A percentile compares a stretch with the other conserved stretches of the same genome.
phyloP scores from a whole-genome alignment of 164 flowering plant genomes.

The Magnolia changhungtana region DNA sequence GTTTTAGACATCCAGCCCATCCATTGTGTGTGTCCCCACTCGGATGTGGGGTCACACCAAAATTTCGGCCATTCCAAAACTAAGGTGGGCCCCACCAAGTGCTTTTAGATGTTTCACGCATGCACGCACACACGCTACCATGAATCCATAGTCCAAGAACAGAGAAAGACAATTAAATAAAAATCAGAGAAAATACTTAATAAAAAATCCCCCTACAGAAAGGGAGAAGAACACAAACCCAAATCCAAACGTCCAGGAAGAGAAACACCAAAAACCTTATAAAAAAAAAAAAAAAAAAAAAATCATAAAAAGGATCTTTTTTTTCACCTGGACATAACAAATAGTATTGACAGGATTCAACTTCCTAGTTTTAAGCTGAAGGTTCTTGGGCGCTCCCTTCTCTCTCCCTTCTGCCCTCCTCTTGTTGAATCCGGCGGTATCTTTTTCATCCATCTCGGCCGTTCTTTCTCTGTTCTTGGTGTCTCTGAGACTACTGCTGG shows the following conservation, averaged over 20 bases:
- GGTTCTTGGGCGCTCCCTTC: conserved; percentile 44
- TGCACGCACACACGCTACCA: too few species aligned
- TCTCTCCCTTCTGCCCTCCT: conserved; percentile 86
- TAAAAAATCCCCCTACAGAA: neutral
- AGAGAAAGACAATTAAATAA: neutral
- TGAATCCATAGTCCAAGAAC: neutral
- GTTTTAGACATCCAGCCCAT: too few species aligned
- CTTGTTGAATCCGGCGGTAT: conserved; percentile 52
- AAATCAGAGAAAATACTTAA: neutral
- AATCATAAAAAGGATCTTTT: neutral
- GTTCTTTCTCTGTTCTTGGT: conserved; percentile 23
- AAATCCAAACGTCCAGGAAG: neutral
- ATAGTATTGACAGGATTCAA: conserved; percentile 83
- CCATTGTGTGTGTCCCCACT: too few species aligned
- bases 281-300: neutral
- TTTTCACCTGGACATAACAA: conserved; percentile 72
- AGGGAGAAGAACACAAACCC: neutral
- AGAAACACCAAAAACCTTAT: neutral
- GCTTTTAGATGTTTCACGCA: too few species aligned
- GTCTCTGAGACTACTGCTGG: conserved; percentile 28
- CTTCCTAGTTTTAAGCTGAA: conserved; percentile 61
- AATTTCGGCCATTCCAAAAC: too few species aligned
- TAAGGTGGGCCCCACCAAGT: too few species aligned
- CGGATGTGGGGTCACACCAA: too few species aligned
- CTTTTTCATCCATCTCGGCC: conserved; percentile 31